Conservation (phyloP, 331 rosid genomes). For the Dryas integrifolia region DNA sequence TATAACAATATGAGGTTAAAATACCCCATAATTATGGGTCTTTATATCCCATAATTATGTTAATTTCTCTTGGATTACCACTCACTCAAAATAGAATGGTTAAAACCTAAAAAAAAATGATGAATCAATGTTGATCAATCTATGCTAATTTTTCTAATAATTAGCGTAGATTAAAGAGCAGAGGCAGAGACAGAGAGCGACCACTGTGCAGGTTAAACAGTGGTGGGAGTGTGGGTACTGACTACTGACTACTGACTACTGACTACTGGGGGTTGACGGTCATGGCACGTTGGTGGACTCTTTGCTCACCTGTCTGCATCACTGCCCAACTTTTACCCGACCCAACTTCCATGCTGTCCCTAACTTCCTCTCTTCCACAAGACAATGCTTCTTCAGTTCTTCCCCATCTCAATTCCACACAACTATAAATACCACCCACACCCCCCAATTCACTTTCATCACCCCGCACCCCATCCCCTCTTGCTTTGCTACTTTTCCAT, state of each 20-base stretch:
- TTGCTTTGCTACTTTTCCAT: neutral
- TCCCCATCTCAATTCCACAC: neutral
- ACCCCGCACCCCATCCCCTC: neutral
- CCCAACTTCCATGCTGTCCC: constrained; percentile 64
- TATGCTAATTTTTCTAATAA: no score
- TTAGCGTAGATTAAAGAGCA: no score
- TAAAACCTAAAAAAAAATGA: no score
- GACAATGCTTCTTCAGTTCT: constrained; percentile 41
- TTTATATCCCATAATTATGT: no score
- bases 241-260: neutral
- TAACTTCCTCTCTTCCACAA: constrained; percentile 40
- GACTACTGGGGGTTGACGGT: constrained; percentile 27
- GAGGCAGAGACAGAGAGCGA: constrained; percentile 10
- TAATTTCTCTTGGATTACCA: no score
- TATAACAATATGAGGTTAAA: no score
- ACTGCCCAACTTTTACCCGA: constrained; percentile 69
- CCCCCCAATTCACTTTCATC: constrained; percentile 10
- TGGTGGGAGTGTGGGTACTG: constrained; percentile 7
- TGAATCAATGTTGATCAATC: no score
- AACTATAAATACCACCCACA: constrained; percentile 24
- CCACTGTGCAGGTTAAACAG: neutral
- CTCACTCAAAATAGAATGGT: no score
- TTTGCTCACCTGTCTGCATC: constrained; percentile 51
- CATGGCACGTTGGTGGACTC: constrained; percentile 45
- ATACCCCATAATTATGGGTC: no score